Evolutionary conservation across 371 early-diverging fungal species (phyloP).

Genomic region (Zychaea mexicana): DNA sequence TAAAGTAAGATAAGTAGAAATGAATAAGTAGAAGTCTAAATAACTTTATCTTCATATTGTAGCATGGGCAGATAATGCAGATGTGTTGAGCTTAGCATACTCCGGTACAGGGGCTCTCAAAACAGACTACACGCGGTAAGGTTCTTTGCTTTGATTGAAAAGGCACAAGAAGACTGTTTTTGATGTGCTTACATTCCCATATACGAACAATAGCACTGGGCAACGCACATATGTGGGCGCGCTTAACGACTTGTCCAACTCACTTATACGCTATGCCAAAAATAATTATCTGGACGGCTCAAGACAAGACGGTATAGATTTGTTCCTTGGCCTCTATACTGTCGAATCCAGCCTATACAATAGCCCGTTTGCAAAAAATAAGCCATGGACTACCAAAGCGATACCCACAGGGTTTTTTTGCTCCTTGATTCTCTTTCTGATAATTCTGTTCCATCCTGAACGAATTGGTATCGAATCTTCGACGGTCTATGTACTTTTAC

Average conservation of each 20-base stretch:
- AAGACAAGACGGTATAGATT: conserved; percentile 86
- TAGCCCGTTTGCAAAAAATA: conserved; percentile 31
- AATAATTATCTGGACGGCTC: conserved; percentile 93
- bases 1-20: too few species aligned
- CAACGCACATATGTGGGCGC: conserved; percentile 82
- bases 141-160: background rate
- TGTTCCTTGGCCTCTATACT: conserved; percentile 74
- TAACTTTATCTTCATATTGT: background rate
- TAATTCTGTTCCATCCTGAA: conserved; percentile 27
- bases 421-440: conserved; percentile 26
- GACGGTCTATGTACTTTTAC: conserved; percentile 21
- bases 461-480: conserved; percentile 26
- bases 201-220: conserved; percentile 77
- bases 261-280: conserved; percentile 81
- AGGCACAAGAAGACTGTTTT: background rate
- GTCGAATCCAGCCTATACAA: conserved; percentile 35
- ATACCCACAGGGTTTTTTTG: conserved; percentile 29
- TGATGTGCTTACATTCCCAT: background rate
- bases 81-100: conserved; percentile 92
- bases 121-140: conserved; percentile 90
- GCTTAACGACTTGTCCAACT: conserved; percentile 79
- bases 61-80: conserved; percentile 99
- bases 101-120: conserved; percentile 98
- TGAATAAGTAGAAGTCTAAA: background rate
- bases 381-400: conserved; percentile 13